A percentile compares a stretch with the other conserved stretches of the same genome.
These are phyloP conservation scores for Akanthomyces muscarius DNA, from an alignment of 2,329 filamentous ascomycete genomes.

Conservation along the genomic window DNA sequence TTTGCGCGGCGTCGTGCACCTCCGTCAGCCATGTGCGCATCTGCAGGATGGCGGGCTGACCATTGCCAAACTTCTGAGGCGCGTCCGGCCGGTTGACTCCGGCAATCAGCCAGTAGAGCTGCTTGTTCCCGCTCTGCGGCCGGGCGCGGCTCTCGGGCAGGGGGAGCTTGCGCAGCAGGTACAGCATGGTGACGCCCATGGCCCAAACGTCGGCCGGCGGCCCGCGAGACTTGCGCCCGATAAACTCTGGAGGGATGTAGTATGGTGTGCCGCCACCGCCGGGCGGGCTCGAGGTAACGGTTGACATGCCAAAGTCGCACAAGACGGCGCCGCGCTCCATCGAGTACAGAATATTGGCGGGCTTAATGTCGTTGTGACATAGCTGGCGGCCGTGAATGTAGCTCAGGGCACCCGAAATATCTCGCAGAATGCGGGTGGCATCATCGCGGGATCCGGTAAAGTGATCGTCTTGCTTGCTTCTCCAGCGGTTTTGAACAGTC, in stretches of 20 bases:
- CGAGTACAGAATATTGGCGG: conserved; percentile 58
- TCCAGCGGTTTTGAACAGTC: conserved; percentile 47
- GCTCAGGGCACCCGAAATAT: conserved; percentile 51
- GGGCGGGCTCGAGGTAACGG: conserved; percentile 41
- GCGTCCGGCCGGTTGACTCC: conserved; percentile 45
- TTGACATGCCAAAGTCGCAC: conserved; percentile 58
- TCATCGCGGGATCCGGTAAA: conserved; percentile 49
- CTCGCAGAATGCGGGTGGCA: conserved; percentile 48
- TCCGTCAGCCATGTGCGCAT: conserved; percentile 56
- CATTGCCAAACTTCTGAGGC: conserved; percentile 34
- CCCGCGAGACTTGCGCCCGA: conserved; percentile 50
- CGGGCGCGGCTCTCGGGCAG: conserved; percentile 51
- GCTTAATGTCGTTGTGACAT: conserved; percentile 61
- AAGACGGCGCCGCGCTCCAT: conserved; percentile 55
- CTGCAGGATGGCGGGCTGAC: conserved; percentile 42
- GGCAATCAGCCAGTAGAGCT: conserved; percentile 56
- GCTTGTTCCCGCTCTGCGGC: conserved; percentile 41
- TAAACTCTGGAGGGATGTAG: conserved; percentile 59
- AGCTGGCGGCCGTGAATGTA: conserved; percentile 52
- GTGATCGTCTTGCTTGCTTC: conserved; percentile 41
- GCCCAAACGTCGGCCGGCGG: conserved; percentile 57
- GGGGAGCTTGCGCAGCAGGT: conserved; percentile 51
- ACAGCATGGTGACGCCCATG: conserved; percentile 57
- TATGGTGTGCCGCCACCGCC: conserved; percentile 56
- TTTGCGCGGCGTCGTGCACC: conserved; percentile 45